These are phyloP conservation scores for Naganishia vishniacii DNA, from an alignment of 768 basidiomycete genomes.

Conservation along the genomic window DNA sequence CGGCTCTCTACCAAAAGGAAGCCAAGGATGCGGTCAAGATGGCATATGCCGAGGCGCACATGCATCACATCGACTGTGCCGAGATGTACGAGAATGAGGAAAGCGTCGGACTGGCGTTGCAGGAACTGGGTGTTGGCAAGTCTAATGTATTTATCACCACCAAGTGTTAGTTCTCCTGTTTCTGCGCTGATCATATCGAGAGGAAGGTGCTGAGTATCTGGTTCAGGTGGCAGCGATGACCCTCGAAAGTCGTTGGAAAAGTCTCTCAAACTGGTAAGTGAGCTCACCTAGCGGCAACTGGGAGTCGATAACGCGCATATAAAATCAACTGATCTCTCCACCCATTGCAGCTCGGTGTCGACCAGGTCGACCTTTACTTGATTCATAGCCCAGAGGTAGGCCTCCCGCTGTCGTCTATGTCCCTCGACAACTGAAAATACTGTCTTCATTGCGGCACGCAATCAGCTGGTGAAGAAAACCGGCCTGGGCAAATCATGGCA, in stretches of 20 bases:
- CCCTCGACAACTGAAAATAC: too few species aligned
- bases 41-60: conserved; percentile 15
- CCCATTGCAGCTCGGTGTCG: conserved; percentile 25
- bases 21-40: conserved; percentile 20
- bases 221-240: conserved; percentile 27
- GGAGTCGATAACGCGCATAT: too few species aligned
- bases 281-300: neutral
- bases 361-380: conserved; percentile 59
- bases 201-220: too few species aligned
- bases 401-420: conserved; percentile 31
- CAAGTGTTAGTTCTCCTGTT: conserved; percentile 36
- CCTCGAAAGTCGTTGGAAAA: conserved; percentile 55
- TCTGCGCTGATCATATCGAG: too few species aligned
- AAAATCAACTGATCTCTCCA: neutral
- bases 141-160: conserved; percentile 56
- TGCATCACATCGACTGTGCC: conserved; percentile 22
- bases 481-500: conserved; percentile 58
- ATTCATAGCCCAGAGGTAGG: conserved; percentile 53
- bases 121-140: conserved; percentile 34
- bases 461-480: conserved; percentile 23
- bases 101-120: conserved; percentile 43
- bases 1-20: conserved; percentile 18
- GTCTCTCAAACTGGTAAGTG: conserved; percentile 57
- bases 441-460: neutral
- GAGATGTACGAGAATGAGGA: conserved; percentile 46